Evolutionary conservation across 2,329 filamentous ascomycete species (phyloP).

Genomic region (Aspergillus latus): DNA sequence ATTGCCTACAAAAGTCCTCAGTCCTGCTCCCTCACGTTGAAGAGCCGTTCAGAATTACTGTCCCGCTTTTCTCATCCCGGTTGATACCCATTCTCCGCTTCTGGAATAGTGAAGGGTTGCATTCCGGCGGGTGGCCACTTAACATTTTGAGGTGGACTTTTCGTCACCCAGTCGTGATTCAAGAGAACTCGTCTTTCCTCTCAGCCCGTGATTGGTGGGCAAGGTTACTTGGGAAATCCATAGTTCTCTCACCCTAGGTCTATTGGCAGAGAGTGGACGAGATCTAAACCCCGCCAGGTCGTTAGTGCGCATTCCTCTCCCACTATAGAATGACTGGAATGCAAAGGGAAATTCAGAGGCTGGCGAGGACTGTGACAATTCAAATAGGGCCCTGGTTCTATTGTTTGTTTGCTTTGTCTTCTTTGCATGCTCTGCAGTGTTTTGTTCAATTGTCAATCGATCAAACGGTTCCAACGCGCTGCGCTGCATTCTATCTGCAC

Average conservation of each 20-base stretch:
- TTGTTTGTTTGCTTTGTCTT: constrained; percentile 47
- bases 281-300: constrained; percentile 22
- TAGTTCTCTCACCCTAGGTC: constrained; percentile 24
- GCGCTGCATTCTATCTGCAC: constrained; percentile 23
- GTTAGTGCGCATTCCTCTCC: constrained; percentile 34
- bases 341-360: constrained; percentile 37
- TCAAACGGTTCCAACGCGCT: constrained; percentile 34
- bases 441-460: constrained; percentile 38
- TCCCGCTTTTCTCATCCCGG: background rate
- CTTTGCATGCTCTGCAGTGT: constrained; percentile 44
- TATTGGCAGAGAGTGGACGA: constrained; percentile 25
- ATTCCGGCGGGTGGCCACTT: constrained; percentile 39
- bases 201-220: constrained; percentile 26
- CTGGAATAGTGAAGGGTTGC: constrained; percentile 35
- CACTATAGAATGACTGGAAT: constrained; percentile 38
- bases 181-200: constrained; percentile 22
- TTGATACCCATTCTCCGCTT: constrained; percentile 30
- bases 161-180: constrained; percentile 20
- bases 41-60: background rate
- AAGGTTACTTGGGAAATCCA: constrained; percentile 13
- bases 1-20: background rate
- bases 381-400: constrained; percentile 40
- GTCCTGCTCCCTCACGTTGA: background rate
- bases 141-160: constrained; percentile 17
- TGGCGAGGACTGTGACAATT: constrained; percentile 33